Base-by-base conservation (phyloP, 2,329 filamentous ascomycete species). In the Leptoxyphium fumago region DNA sequence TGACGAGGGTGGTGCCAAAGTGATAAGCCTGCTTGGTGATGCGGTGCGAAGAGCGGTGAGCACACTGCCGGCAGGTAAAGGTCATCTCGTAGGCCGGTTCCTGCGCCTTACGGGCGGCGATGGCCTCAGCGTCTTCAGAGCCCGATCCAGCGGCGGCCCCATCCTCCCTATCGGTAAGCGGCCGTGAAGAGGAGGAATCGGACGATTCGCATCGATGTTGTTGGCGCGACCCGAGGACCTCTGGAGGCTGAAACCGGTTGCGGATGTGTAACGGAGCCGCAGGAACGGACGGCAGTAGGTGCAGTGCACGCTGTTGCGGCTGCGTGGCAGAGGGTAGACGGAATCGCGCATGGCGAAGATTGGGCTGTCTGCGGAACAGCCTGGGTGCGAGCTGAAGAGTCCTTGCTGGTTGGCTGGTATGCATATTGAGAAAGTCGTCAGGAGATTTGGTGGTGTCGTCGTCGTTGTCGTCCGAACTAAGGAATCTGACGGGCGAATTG, bases 1-100 rank as follows among this genome's bases (percentile, higher is more conserved):
- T 81, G 51, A 96, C 88, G 45, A 98, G 70, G 4, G 91, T 82
- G 1, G 86, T 89, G 30, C 91, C 91, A 50, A 80, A 73, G 64
- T 96, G 88, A 61, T 98, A 98, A 29, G 86, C 91, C 60, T 96
- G 91, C 64, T 96, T 95, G 28, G 85, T 86, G 55, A 98, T 72
- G 42, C 75, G 75, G 66, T 98, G 93, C 10, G 78, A 74, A n/a
- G 85, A 93, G 46, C 88, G 81, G 30, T 75, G 68, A 39, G 73
- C 70, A 66, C 91, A 98, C 44, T 59, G 57, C 46, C 83, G 80
- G 73, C 91, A 98, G 52, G 91, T 98, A 62, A 98, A 95, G 41
- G 80, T 84, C 51, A 98, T 73, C 53, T 86, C 74, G 66, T 96
- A 98, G 45, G 84, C 77, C 1, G 85, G 85, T 30, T 67, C 61